phyloP scores from a whole-genome alignment of 306 rosid genomes.

The Cucumis cinereus region DNA sequence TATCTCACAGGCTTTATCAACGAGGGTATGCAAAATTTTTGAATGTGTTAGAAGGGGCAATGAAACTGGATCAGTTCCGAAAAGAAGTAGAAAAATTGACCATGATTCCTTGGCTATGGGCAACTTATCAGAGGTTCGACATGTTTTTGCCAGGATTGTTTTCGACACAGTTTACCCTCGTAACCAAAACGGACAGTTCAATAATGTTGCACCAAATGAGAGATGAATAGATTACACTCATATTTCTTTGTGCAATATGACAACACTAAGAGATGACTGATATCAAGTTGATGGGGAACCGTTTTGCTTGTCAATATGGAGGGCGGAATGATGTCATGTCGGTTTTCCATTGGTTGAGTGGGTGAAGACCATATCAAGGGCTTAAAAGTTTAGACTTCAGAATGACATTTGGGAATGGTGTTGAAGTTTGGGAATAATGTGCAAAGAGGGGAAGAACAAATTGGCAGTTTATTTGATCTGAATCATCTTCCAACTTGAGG shows the following conservation, averaged over 20 bases:
- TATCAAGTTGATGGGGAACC: neutral
- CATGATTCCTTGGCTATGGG: constrained; percentile 19
- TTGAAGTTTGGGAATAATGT: neutral
- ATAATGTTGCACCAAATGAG: neutral
- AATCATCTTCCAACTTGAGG: neutral
- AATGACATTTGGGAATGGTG: neutral
- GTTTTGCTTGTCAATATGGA: neutral
- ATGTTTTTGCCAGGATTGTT: constrained; percentile 24
- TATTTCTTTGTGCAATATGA: neutral
- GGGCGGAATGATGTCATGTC: neutral
- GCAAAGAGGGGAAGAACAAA: neutral
- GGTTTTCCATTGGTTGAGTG: neutral
- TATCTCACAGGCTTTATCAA: constrained; percentile 15
- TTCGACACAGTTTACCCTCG: constrained; percentile 20
- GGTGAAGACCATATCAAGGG: neutral
- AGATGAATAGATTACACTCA: neutral
- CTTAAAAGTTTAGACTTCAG: neutral
- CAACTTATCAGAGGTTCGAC: constrained; percentile 21
- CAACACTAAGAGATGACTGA: neutral
- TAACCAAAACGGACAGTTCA: constrained; percentile 2
- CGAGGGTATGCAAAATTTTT: constrained; percentile 19
- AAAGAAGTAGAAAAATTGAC: constrained; percentile 16
- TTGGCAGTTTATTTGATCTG: neutral
- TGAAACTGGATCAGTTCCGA: constrained; percentile 14
- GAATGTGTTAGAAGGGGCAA: constrained; percentile 13